Conservation (phyloP, 2,329 filamentous ascomycete genomes). For the Ceratocystis albifundus region DNA sequence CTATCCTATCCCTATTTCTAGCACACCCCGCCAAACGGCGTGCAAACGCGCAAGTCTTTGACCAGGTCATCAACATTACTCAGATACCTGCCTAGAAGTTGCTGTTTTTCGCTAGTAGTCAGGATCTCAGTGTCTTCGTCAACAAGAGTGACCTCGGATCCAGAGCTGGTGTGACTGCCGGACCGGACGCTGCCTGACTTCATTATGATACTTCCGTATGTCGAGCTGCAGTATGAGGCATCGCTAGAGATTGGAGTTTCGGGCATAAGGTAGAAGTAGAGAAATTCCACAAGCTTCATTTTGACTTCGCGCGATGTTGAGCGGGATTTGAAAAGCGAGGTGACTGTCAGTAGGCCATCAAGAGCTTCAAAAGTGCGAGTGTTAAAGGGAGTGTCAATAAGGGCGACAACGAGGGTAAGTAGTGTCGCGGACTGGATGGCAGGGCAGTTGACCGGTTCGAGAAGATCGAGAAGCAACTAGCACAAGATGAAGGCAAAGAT, state of each 20-base stretch:
- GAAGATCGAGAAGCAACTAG: conserved; percentile 78
- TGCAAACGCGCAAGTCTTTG: conserved; percentile 67
- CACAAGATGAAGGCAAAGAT: conserved; percentile 18
- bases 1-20: conserved; percentile 29
- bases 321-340: conserved; percentile 82
- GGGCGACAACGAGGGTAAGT: conserved; percentile 76
- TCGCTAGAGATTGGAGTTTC: conserved; percentile 56
- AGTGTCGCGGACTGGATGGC: conserved; percentile 84
- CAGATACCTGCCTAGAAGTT: conserved; percentile 62
- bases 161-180: conserved; percentile 29
- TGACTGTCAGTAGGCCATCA: conserved; percentile 83
- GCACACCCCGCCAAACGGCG: conserved; percentile 54
- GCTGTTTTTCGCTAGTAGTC: conserved; percentile 71
- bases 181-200: conserved; percentile 45
- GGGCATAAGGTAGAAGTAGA: conserved; percentile 98
- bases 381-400: conserved; percentile 77
- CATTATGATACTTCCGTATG: not conserved
- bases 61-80: conserved; percentile 77
- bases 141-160: conserved; percentile 26
- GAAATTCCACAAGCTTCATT: conserved; percentile 88
- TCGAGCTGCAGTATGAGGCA: conserved; percentile 21
- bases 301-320: conserved; percentile 81
- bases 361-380: conserved; percentile 85
- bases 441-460: conserved; percentile 83
- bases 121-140: conserved; percentile 40